Base-by-base conservation (phyloP, 768 basidiomycete species). In the Naematelia encephala region DNA sequence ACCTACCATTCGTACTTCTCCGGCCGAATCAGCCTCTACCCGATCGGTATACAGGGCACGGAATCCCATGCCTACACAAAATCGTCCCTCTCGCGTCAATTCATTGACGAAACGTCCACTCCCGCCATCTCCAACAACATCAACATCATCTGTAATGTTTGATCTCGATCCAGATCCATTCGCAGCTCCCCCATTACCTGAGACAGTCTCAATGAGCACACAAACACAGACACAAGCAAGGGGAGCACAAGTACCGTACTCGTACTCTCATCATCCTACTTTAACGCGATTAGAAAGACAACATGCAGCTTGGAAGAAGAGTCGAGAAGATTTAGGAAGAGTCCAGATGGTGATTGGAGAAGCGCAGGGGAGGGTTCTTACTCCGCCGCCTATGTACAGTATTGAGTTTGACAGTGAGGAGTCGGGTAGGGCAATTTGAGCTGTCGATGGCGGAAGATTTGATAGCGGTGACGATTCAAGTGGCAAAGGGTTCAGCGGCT, bases 131-230 rank as follows among this genome's bases (percentile, higher is more conserved):
- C n/a, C n/a, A n/a, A n/a, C n/a, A n/a, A 46, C 44, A 46, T 46
- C n/a, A n/a, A 46, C 44, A 16, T 46, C 5, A n/a, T n/a, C 14
- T n/a, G 14, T 16, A 16, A n/a, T n/a, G 44, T 46, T 23, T 19
- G 4, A 5, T 16, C 44, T n/a, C 5, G n/a, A 23, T 4, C 4
- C 14, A n/a, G 14, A 5, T 4, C 44, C 23, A 46, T 46, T 46
- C 44, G 44, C n/a, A 4, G n/a, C 23, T 23, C n/a, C n/a, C 44
- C 44, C 44, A 4, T n/a, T 19, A 16, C n/a, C 23, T 46, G 44
- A n/a, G n/a, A 46, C n/a, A 46, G 44, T 19, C 44, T 23, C 44
- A 46, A 19, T 46, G n/a, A 23, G 44, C 44, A 46, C n/a, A 19
- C 44, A n/a, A 4, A 46, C 44, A 23, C 44, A 16, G 4, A n/a